Evolutionary conservation across 352 stramenopile genomes (phyloP).

Genomic region (Pythium biforme): DNA sequence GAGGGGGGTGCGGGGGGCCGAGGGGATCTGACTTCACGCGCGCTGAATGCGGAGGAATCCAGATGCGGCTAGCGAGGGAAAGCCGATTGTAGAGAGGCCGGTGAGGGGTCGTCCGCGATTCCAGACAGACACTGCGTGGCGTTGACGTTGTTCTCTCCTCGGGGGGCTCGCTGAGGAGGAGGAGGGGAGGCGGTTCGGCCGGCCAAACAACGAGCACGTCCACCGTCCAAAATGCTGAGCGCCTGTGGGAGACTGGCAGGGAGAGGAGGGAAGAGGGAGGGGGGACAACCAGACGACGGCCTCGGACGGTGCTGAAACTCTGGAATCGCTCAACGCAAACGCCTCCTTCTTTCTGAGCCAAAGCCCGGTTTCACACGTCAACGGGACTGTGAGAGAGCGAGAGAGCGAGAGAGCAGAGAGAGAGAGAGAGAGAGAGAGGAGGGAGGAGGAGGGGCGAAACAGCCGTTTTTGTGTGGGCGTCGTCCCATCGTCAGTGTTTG

Average conservation of each 20-base stretch:
- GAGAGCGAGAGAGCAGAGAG: constrained; percentile 2
- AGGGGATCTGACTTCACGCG: constrained; percentile 21
- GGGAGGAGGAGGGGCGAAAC: constrained; percentile 19
- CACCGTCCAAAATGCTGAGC: constrained; percentile 33
- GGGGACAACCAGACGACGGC: constrained; percentile 23
- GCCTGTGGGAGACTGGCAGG: constrained; percentile 20
- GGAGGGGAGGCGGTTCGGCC: constrained; percentile 9
- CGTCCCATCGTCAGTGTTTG: constrained; percentile 21
- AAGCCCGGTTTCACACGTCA: not conserved
- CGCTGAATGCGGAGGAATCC: constrained; percentile 7
- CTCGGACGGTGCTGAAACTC: constrained; percentile 29
- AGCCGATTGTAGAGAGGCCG: constrained; percentile 21
- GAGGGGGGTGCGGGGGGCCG: too few species aligned
- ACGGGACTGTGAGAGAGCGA: not conserved
- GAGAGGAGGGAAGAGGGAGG: constrained; percentile 13
- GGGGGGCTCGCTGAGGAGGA: constrained; percentile 1
- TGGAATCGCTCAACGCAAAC: constrained; percentile 7
- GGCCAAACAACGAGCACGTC: constrained; percentile 12
- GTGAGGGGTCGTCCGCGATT: constrained; percentile 18
- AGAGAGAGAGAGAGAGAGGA: constrained; percentile 23
- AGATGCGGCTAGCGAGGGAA: constrained; percentile 22
- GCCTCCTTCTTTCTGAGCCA: not conserved
- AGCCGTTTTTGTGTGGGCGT: constrained; percentile 21
- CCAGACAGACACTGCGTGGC: constrained; percentile 14
- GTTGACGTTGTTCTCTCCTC: constrained; percentile 5